Evolutionary conservation across 2,329 filamentous ascomycete species (phyloP).

Genomic region (Ophiocordyceps camponoti-leonardi): DNA sequence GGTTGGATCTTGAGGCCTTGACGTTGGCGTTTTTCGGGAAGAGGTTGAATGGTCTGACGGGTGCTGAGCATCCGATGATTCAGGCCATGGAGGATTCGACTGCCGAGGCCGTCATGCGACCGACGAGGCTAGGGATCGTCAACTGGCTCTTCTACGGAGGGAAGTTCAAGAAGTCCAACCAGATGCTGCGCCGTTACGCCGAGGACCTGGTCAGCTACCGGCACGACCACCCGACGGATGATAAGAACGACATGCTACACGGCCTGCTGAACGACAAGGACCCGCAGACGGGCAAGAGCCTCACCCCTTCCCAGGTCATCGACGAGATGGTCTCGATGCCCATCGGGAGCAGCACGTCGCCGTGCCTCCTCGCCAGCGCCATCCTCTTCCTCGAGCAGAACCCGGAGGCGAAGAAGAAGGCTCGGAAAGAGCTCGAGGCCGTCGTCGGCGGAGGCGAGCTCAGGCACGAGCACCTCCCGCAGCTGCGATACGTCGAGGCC

Average conservation of each 20-base stretch:
- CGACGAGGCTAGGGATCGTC: constrained; percentile 30
- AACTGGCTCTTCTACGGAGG: constrained; percentile 33
- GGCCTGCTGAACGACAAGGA: constrained; percentile 42
- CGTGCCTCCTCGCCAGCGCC: constrained; percentile 23
- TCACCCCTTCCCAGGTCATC: constrained; percentile 43
- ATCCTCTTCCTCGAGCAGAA: constrained; percentile 35
- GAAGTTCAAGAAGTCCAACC: constrained; percentile 36
- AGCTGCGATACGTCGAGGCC: constrained; percentile 35
- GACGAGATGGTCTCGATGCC: constrained; percentile 56
- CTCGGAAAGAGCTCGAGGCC: constrained; percentile 34
- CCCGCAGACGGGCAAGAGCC: constrained; percentile 37
- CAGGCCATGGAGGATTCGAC: constrained; percentile 37
- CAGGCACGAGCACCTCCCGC: constrained; percentile 27
- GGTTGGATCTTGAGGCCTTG: constrained; percentile 33
- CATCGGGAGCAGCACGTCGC: constrained; percentile 35
- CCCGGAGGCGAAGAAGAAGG: constrained; percentile 26
- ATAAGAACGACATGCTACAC: constrained; percentile 43
- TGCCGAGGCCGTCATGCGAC: constrained; percentile 36
- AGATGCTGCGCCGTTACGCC: constrained; percentile 35
- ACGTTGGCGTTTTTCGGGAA: constrained; percentile 33
- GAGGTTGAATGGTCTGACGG: constrained; percentile 26
- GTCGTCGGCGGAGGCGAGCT: constrained; percentile 29
- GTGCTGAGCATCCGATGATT: constrained; percentile 29
- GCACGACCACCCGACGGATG: constrained; percentile 30
- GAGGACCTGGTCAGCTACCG: constrained; percentile 39